Base-by-base conservation (phyloP, 208 protist genomes). In the Crithidia mellificae region DNA sequence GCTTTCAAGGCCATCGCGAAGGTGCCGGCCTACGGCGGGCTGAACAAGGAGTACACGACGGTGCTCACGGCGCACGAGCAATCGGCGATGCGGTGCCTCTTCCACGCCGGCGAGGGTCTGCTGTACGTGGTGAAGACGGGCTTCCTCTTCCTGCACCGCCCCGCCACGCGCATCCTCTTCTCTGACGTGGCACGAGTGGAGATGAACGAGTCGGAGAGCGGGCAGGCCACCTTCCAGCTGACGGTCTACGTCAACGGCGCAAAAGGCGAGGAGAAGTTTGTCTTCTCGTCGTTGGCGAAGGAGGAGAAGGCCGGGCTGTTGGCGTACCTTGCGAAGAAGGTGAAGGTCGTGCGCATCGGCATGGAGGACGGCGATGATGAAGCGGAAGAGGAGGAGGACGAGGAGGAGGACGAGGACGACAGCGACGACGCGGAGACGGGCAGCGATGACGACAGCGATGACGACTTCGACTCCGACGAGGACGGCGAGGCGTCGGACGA, bases 111-210 rank as follows among this genome's bases (percentile, higher is more conserved):
- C 14, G 87, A 96, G 53, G 91, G 91, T 0, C 66, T 92, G 41
- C 70, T 96, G 20, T 96, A 90, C 54, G 69, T 96, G 22, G 63
- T 94, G 15, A 81, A 82, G 47, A 84, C 81, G 22, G 84, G 83
- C 27, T 72, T 96, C 20, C 81, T 96, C 9, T 96, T 88, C 50
- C 70, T 96, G 43, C 87, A 92, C 71, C 88, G 88, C 50, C 91
- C 91, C 9, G 86, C 86, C 20, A 89, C 85, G 6, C 72, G 78
- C 19, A 76, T 90, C 12, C 46, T 65, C 29, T 91, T 82, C 59
- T 65, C 59, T 6, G 80, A 89, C 46, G 74, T 96, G 1, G 63
- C 53, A 20, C 68, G 64, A 2, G 81, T 94, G 2, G 78, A 87
- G 68, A 63, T 94, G 68, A 83, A 93, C 72, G 88, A 93, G 73